Evolutionary conservation across 2,329 filamentous ascomycete genomes (phyloP), one percentile per base, ranked within the genome.

Genomic region (Acarospora socialis): DNA sequence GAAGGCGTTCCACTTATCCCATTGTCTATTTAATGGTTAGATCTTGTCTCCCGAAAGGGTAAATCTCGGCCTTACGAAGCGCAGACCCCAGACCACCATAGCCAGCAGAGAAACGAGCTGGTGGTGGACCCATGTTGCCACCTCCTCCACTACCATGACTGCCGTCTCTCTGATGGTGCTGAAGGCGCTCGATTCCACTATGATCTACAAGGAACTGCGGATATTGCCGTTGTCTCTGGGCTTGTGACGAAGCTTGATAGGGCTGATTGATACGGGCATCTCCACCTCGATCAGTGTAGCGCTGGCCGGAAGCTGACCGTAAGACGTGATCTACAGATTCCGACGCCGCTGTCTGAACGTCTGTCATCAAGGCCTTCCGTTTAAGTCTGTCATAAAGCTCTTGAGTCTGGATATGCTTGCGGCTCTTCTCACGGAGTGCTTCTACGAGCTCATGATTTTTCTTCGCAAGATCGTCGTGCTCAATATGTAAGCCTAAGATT

Each of bases 381-480:
- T 74, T 75, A 23, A 74, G 52, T 8, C 61, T 46, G 27, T 68
- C 63, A 43, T 74, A 75, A 14, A 68, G 54, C 38, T 66, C 66
- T 30, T 83, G 80, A 3, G 73, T 68, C 38, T 82, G 76, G 4
- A 73, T 55, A 3, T 81, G 65, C 36, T 75, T 78, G 28, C 69
- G 73, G 42, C 60, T 73, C 50, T 87, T 90, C 14, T 84, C 77
- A 34, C 68, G 69, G 44, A 73, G 76, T 3, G 72, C 65, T 14
- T 73, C 65, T 4, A 64, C 59, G 2, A 92, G 58, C 21, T 87
- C 78, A 12, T 81, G 68, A 40, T 84, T 81, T 52, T 81, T 84
- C 29, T 68, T 66, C 31, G 73, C 63, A 7, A 87, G 57, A 6
- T 60, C 59, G 14, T 76, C 68, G 33, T 79, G 71, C 19, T 81